These are phyloP conservation scores for Saksenaea vasiformis DNA, from an alignment of 371 early-diverging fungal genomes.

Conservation along the genomic window DNA sequence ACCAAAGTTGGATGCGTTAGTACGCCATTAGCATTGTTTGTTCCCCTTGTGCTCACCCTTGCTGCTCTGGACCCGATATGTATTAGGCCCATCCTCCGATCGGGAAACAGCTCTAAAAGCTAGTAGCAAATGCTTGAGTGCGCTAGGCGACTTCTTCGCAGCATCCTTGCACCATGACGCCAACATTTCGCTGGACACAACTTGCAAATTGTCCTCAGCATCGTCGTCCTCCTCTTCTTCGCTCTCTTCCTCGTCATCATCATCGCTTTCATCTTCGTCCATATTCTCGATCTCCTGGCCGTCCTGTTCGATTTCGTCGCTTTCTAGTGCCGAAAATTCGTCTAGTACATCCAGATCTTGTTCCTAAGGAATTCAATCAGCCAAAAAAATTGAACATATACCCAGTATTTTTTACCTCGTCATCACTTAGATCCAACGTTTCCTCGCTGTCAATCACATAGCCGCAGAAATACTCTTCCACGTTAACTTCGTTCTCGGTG, in stretches of 20 bases:
- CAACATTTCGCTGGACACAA: slow-evolving; percentile 40
- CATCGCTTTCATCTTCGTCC: slow-evolving; percentile 33
- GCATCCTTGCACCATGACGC: slow-evolving; percentile 40
- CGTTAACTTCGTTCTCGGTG: slow-evolving; percentile 21
- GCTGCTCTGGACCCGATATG: slow-evolving; percentile 73
- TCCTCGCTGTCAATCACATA: slow-evolving; percentile 43
- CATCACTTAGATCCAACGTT: slow-evolving; percentile 41
- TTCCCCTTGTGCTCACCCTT: slow-evolving; percentile 30
- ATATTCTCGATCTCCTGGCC: slow-evolving; percentile 43
- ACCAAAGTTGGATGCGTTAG: neutral
- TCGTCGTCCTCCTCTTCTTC: slow-evolving; percentile 34
- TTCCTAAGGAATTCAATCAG: slow-evolving; percentile 19
- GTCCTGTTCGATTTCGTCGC: slow-evolving; percentile 25
- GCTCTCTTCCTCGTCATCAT: slow-evolving; percentile 24
- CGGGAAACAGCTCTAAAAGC: slow-evolving; percentile 84
- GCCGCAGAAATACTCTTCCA: slow-evolving; percentile 42
- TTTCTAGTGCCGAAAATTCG: slow-evolving; percentile 29
- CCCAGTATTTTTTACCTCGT: slow-evolving; percentile 26
- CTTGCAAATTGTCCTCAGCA: slow-evolving; percentile 17
- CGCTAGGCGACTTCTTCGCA: slow-evolving; percentile 26
- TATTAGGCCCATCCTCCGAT: slow-evolving; percentile 52
- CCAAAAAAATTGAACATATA: neutral
- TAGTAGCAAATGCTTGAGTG: slow-evolving; percentile 58
- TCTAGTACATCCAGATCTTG: slow-evolving; percentile 38
- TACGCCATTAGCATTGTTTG: neutral